phyloP scores from a whole-genome alignment of 176 grass and related monocot species.

The Musa troglodytarum region DNA sequence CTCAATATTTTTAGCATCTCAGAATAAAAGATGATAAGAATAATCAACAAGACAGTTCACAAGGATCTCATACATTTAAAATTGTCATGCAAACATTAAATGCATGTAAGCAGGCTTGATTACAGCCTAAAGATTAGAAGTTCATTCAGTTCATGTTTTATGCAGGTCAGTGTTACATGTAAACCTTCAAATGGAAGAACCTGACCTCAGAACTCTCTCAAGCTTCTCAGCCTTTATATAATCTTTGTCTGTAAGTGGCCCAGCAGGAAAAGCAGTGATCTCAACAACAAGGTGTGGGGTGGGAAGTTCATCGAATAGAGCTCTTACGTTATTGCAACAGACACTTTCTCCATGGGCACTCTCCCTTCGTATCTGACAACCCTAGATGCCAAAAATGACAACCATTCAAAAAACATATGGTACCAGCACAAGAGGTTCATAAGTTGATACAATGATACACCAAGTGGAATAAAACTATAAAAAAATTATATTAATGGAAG shows the following conservation, averaged over 20 bases:
- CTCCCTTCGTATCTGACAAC: conserved; percentile 94
- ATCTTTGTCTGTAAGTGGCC: conserved; percentile 71
- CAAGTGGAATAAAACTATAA: not conserved
- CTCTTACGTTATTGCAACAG: conserved; percentile 91
- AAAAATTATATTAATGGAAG: no score
- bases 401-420: conserved; percentile 3
- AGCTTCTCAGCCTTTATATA: conserved; percentile 90
- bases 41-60: not conserved
- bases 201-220: conserved; percentile 70
- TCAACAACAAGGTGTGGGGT: conserved; percentile 77
- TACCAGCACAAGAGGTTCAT: not conserved
- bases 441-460: not conserved
- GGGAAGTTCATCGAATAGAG: conserved; percentile 91
- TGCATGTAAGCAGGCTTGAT: not conserved
- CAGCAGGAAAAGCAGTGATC: conserved; percentile 86
- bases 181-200: conserved; percentile 57
- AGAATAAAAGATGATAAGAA: not conserved
- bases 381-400: conserved; percentile 36
- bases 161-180: not conserved
- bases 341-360: conserved; percentile 93
- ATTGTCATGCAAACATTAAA: not conserved
- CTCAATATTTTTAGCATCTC: not conserved
- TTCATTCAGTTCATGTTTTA: not conserved
- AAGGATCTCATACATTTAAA: not conserved
- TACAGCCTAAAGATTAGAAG: not conserved